Evolutionary conservation across 169 alveolate species (phyloP).

Genomic region (Cyclospora cayetanensis): DNA sequence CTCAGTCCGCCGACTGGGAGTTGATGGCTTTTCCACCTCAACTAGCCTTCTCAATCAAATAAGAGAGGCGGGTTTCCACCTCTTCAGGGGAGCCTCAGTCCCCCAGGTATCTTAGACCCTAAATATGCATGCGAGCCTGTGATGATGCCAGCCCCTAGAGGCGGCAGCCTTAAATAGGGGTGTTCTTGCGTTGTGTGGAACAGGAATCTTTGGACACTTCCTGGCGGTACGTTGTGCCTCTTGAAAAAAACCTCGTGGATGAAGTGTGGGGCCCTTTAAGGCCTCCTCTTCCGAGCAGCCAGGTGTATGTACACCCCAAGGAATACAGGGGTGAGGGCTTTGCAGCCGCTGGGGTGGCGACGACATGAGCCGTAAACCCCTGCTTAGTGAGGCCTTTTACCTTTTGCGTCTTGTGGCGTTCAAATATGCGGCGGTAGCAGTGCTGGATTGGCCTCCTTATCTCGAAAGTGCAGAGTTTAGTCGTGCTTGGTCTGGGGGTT

Average conservation of each 20-base stretch:
- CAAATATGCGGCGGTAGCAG: too few relatives aligned
- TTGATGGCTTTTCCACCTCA: constrained; percentile 57
- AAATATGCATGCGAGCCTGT: background rate
- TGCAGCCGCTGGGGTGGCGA: too few relatives aligned
- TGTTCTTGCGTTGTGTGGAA: background rate
- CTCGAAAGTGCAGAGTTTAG: background rate
- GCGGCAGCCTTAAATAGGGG: background rate
- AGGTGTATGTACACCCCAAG: constrained; percentile 57
- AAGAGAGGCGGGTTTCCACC: constrained; percentile 46
- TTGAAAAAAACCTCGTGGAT: constrained; percentile 65
- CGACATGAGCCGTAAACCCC: background rate
- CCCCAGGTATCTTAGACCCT: constrained; percentile 18
- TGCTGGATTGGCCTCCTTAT: too few relatives aligned
- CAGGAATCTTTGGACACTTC: background rate
- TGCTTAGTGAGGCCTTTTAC: too few relatives aligned
- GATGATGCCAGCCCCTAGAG: background rate
- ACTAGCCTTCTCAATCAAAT: constrained; percentile 12
- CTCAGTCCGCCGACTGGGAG: constrained; percentile 66
- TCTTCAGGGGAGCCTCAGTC: background rate
- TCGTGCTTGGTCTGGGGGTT: background rate
- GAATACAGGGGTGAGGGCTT: constrained; percentile 54
- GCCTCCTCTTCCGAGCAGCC: constrained; percentile 54
- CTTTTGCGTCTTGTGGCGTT: too few relatives aligned
- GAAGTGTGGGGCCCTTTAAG: constrained; percentile 67
- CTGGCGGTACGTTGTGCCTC: background rate